Conservation (phyloP, 116 monocot genomes). For the Phalaenopsis hybrid region DNA sequence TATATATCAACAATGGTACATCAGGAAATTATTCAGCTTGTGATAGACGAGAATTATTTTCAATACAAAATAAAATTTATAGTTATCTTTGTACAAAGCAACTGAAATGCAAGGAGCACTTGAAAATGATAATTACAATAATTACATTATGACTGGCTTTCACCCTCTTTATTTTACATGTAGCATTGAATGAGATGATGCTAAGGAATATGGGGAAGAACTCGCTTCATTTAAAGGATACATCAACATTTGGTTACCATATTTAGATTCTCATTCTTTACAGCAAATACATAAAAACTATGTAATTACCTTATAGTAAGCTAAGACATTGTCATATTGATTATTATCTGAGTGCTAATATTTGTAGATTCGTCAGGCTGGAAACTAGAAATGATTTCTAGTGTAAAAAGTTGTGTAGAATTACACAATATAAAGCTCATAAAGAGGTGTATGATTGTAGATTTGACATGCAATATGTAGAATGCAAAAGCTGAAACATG, state of each 20-base stretch:
- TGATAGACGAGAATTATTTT: background rate
- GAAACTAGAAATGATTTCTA: too few relatives aligned
- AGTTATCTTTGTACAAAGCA: background rate
- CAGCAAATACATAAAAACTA: background rate
- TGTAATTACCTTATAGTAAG: background rate
- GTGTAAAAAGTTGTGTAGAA: background rate
- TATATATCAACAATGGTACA: background rate
- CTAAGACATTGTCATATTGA: background rate
- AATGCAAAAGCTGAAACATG: background rate
- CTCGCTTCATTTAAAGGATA: background rate
- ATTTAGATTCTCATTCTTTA: background rate
- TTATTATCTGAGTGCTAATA: background rate
- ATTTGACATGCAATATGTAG: background rate
- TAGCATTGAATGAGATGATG: background rate
- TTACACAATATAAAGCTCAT: background rate
- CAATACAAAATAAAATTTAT: background rate
- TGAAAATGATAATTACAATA: background rate
- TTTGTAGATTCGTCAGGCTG: background rate
- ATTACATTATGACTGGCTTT: background rate
- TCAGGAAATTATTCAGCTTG: background rate
- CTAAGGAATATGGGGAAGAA: background rate
- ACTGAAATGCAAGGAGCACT: background rate
- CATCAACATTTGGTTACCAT: background rate
- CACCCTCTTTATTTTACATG: background rate
- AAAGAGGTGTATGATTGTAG: background rate